A percentile compares a stretch with the other conserved stretches of the same genome.
Conservation (phyloP, 139 green algal genomes). For the Closterium sp. region DNA sequence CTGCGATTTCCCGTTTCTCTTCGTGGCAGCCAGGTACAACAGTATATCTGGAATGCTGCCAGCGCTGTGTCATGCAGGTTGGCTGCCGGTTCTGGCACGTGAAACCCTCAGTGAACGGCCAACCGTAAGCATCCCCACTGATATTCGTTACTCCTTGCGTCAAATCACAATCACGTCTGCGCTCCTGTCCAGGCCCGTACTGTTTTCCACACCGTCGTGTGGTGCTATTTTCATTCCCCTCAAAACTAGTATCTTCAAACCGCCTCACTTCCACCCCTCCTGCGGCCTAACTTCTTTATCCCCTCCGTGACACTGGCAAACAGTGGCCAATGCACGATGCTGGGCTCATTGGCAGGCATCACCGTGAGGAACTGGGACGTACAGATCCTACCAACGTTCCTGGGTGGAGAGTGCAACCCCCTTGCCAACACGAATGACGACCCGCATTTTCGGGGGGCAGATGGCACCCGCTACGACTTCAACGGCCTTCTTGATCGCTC, state of each 20-base stretch:
- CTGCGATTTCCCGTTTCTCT: not conserved
- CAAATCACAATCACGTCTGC: too few relatives aligned
- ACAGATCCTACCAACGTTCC: not conserved
- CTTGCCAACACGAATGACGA: slow-evolving; percentile 2
- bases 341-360: not conserved
- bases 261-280: too few relatives aligned
- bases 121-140: not conserved
- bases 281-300: not conserved
- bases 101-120: not conserved
- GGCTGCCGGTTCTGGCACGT: not conserved
- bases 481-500: slow-evolving; percentile 14
- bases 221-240: too few relatives aligned
- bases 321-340: not conserved
- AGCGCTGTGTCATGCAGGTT: not conserved
- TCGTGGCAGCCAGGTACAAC: not conserved
- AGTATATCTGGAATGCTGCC: not conserved
- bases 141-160: not conserved
- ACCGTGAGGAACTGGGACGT: not conserved
- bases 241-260: not conserved
- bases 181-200: too few relatives aligned
- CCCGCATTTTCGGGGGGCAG: slow-evolving; percentile 28
- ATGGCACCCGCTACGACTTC: slow-evolving; percentile 41
- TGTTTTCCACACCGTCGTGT: too few relatives aligned
- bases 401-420: slow-evolving; percentile 11
- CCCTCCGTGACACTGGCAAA: not conserved